Evolutionary conservation across 2,329 filamentous ascomycete genomes (phyloP).

Genomic region (Emmonsiellopsis sp.): DNA sequence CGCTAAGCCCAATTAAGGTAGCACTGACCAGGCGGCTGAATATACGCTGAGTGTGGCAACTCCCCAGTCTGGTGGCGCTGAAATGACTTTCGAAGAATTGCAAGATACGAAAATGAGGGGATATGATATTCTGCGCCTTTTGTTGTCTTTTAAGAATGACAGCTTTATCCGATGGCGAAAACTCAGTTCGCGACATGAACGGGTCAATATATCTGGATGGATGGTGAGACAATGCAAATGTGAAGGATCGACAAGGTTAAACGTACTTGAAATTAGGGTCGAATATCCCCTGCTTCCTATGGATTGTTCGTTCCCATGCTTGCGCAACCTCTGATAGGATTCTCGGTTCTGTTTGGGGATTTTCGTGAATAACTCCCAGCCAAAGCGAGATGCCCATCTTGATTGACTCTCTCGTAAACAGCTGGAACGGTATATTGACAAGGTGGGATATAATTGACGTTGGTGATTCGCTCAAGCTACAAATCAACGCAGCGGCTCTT

Average conservation of each 20-base stretch:
- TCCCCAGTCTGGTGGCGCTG: conserved; percentile 81
- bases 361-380: conserved; percentile 95
- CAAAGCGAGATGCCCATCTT: conserved; percentile 92
- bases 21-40: conserved; percentile 73
- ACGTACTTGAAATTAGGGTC: conserved; percentile 53
- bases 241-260: background rate
- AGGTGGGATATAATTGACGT: conserved; percentile 75
- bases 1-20: conserved; percentile 65
- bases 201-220: conserved; percentile 60
- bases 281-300: conserved; percentile 72
- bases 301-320: conserved; percentile 80
- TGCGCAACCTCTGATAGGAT: conserved; percentile 79
- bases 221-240: conserved; percentile 9
- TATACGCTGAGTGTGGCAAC: conserved; percentile 66
- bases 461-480: conserved; percentile 64
- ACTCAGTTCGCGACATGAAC: conserved; percentile 84
- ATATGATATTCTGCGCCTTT: conserved; percentile 68
- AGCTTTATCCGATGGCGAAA: conserved; percentile 78
- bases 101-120: conserved; percentile 74
- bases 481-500: conserved; percentile 76
- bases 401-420: conserved; percentile 92
- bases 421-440: conserved; percentile 81
- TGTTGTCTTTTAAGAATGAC: conserved; percentile 66
- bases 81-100: conserved; percentile 93
- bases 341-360: conserved; percentile 75